Conservation (phyloP, 2,329 filamentous ascomycete genomes). For the Aspergillus sp. region DNA sequence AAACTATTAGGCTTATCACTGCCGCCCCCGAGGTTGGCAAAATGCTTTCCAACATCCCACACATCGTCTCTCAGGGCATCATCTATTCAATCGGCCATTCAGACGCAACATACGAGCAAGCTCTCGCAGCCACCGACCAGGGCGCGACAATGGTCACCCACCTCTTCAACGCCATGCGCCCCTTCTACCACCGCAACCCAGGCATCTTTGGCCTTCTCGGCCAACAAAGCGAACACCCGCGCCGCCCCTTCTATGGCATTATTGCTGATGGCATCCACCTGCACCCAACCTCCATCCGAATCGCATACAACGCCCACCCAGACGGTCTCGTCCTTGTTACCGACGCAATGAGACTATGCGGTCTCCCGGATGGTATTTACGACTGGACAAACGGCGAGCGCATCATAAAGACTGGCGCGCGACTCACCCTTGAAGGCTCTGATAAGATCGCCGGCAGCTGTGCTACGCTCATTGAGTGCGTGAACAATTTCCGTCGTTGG, state of each 20-base stretch:
- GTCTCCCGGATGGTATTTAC: slow-evolving; percentile 79
- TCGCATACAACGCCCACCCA: slow-evolving; percentile 83
- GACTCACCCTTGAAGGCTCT: slow-evolving; percentile 74
- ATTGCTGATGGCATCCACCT: slow-evolving; percentile 90
- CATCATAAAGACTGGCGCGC: slow-evolving; percentile 62
- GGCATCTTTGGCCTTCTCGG: slow-evolving; percentile 86
- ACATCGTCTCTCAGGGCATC: slow-evolving; percentile 65
- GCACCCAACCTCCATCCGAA: slow-evolving; percentile 83
- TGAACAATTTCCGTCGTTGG: slow-evolving; percentile 47
- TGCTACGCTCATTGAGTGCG: slow-evolving; percentile 44
- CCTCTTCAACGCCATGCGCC: slow-evolving; percentile 91
- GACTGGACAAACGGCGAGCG: slow-evolving; percentile 76
- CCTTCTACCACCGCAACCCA: slow-evolving; percentile 86
- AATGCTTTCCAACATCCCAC: slow-evolving; percentile 68
- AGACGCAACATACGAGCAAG: slow-evolving; percentile 82
- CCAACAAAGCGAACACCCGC: slow-evolving; percentile 50
- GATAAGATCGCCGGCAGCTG: slow-evolving; percentile 73
- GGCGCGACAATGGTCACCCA: slow-evolving; percentile 90
- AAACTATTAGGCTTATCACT: slow-evolving; percentile 73
- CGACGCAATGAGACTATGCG: slow-evolving; percentile 86
- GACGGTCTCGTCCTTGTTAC: slow-evolving; percentile 85
- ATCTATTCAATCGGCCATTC: slow-evolving; percentile 82
- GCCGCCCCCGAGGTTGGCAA: slow-evolving; percentile 77
- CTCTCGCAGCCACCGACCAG: slow-evolving; percentile 66
- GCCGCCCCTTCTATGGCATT: slow-evolving; percentile 75